Base-by-base conservation (phyloP, 2,329 filamentous ascomycete genomes). In the Fusarium haematococcum region DNA sequence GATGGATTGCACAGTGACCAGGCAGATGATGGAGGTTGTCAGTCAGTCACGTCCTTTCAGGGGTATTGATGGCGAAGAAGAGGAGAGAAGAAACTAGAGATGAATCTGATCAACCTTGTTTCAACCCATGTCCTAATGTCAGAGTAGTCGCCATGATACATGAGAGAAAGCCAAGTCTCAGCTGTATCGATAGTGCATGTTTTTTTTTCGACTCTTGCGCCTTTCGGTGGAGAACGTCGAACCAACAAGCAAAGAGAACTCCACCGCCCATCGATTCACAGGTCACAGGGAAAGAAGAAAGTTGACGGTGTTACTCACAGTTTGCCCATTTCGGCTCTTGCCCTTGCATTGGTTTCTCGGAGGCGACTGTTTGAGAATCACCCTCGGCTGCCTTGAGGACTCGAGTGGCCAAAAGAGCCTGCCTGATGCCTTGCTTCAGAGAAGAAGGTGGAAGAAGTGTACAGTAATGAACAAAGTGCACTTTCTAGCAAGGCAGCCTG, bases 111-210 rank as follows among this genome's bases (percentile, higher is more conserved):
- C 27, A 52, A 32, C 48, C 48, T 32, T 52, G 48, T 52, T 52
- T 52, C 48, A 52, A 20, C 48, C 48, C 48, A 52, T 32, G 48
- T 13, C n/a, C 25, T 18, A 10, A 11, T 27, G 14, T 30, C 16
- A 23, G 25, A 30, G 45, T 30, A 50, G 25, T 30, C 23, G 16
- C 25, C 25, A 30, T 52, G 48, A 52, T 52, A 52, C 48, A 20
- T 14, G 18, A 10, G 27, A 30, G 25, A 32, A 52, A 32, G 48
- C 48, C 56, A 37, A 39, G 35, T 37, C 56, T 41, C 23, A 32
- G 33, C 33, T 35, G 68, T 67, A 57, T 70, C 65, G 60, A 68
- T 66, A 63, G 66, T 66, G 68, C 48, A 45, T 65, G 23, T 58
- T 39, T 39, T 23, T 20, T 39, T 25, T 20, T 54, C 20, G 20